Conservation (phyloP, 352 stramenopile genomes). For the Globisporangium paddicum region DNA sequence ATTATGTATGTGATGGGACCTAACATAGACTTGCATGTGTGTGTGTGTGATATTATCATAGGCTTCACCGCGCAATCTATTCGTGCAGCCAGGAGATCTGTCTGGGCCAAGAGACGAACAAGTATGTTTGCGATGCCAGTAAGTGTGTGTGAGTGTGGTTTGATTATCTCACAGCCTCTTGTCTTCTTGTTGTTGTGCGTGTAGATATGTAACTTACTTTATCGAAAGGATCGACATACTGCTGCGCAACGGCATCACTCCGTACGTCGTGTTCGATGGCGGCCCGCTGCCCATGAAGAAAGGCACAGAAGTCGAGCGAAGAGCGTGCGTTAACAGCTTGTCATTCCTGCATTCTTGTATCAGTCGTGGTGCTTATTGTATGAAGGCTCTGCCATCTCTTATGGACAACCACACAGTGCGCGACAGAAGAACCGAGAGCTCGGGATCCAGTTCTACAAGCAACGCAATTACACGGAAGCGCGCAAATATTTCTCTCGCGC, state of each 20-base stretch:
- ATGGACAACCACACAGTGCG: constrained; percentile 21
- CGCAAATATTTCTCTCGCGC: constrained; percentile 8
- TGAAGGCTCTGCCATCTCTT: too few relatives aligned
- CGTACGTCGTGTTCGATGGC: constrained; percentile 80
- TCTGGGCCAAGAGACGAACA: constrained; percentile 61
- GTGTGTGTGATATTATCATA: constrained; percentile 12
- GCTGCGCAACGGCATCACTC: constrained; percentile 50
- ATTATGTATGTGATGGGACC: too few relatives aligned
- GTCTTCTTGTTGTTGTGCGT: background rate
- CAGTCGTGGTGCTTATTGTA: too few relatives aligned
- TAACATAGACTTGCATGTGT: too few relatives aligned
- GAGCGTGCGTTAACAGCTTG: too few relatives aligned
- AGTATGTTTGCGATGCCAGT: constrained; percentile 23
- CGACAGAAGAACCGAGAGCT: constrained; percentile 66
- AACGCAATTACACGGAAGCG: constrained; percentile 53
- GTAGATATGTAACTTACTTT: constrained; percentile 76
- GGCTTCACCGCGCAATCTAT: constrained; percentile 79
- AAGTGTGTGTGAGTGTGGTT: background rate
- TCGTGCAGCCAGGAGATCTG: constrained; percentile 72
- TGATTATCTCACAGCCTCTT: too few relatives aligned
- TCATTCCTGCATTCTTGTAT: too few relatives aligned
- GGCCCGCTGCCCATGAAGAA: constrained; percentile 74
- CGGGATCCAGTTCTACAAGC: constrained; percentile 49
- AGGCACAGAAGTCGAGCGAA: constrained; percentile 64
- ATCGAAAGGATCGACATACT: constrained; percentile 46